Percentiles rank a stretch among this genome's conserved stretches.
phyloP scores from a whole-genome alignment of 805 yeast genomes.

The Kregervanrija pseudodelftensis region DNA sequence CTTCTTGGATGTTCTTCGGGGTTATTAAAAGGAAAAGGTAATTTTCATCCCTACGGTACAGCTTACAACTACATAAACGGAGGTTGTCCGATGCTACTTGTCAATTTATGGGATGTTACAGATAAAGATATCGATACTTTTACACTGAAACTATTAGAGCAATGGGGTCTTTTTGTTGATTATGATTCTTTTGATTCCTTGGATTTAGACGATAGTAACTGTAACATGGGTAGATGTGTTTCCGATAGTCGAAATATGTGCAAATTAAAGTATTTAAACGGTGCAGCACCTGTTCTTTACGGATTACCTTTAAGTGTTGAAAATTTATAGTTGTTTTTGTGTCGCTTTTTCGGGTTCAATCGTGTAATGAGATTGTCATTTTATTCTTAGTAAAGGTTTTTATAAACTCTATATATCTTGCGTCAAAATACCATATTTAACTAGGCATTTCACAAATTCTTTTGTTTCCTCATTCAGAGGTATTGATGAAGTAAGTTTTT shows the following conservation, averaged over 20 bases:
- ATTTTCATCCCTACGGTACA: slow-evolving; percentile 69
- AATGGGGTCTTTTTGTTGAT: slow-evolving; percentile 54
- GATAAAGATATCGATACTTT: slow-evolving; percentile 90
- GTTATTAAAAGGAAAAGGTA: slow-evolving; percentile 45
- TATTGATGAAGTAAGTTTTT: too few relatives aligned
- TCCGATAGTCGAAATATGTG: slow-evolving; percentile 58
- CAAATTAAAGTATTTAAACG: slow-evolving; percentile 68
- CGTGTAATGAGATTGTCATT: too few relatives aligned
- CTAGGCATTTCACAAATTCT: too few relatives aligned
- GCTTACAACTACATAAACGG: slow-evolving; percentile 68
- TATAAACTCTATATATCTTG: too few relatives aligned
- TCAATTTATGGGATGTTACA: slow-evolving; percentile 93
- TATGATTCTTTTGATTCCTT: slow-evolving; percentile 16
- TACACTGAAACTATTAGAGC: slow-evolving; percentile 49
- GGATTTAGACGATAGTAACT: slow-evolving; percentile 10
- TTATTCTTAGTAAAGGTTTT: too few relatives aligned
- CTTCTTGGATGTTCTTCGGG: slow-evolving; percentile 93
- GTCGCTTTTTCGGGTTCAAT: too few relatives aligned
- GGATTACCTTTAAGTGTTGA: slow-evolving; percentile 61
- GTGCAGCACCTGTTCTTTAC: slow-evolving; percentile 87
- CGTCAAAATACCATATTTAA: too few relatives aligned
- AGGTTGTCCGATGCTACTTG: slow-evolving; percentile 78
- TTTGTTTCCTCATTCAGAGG: too few relatives aligned
- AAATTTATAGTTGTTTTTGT: background rate
- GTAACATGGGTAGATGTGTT: slow-evolving; percentile 49